A percentile compares a stretch with the other conserved stretches of the same genome.
These are phyloP conservation scores for Trichoderma virens DNA, from an alignment of 495 filamentous ascomycete species.

Conservation along the genomic window DNA sequence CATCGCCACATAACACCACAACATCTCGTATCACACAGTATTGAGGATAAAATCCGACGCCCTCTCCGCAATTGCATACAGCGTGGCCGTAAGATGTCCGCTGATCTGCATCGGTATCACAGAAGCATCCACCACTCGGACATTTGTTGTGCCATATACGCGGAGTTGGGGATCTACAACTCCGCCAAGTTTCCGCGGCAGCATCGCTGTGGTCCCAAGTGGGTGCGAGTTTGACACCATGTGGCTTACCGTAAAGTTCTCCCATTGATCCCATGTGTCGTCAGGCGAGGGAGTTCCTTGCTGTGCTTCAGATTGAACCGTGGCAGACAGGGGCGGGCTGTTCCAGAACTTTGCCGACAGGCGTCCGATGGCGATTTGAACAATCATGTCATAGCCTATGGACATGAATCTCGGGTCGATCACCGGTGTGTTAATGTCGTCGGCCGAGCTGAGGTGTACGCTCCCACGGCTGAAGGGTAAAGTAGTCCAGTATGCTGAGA, in stretches of 20 bases:
- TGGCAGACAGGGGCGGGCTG: constrained; percentile 18
- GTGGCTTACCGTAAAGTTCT: constrained; percentile 15
- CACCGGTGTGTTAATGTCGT: constrained; percentile 24
- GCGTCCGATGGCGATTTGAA: constrained; percentile 21
- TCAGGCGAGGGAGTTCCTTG: constrained; percentile 17
- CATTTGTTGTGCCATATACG: constrained; percentile 43
- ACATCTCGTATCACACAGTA: background rate
- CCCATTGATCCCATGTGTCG: constrained; percentile 25
- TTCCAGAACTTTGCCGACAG: constrained; percentile 21
- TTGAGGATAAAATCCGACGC: constrained; percentile 14
- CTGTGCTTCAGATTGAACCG: constrained; percentile 13
- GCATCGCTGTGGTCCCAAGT: constrained; percentile 33
- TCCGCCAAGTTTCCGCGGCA: constrained; percentile 29
- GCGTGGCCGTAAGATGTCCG: constrained; percentile 38
- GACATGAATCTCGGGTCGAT: constrained; percentile 27
- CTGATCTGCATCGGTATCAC: constrained; percentile 46
- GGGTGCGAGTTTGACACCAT: constrained; percentile 17
- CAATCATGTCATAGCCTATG: constrained; percentile 27
- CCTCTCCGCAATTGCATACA: constrained; percentile 56
- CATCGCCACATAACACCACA: too few relatives aligned
- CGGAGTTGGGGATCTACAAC: constrained; percentile 45
- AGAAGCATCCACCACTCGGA: constrained; percentile 49
- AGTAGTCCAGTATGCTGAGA: constrained; percentile 34
- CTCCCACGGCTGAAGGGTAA: constrained; percentile 36
- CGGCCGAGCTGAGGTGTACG: constrained; percentile 30